Evolutionary conservation across 2,329 filamentous ascomycete species (phyloP).

Genomic region (Akanthomyces dipterigenus): DNA sequence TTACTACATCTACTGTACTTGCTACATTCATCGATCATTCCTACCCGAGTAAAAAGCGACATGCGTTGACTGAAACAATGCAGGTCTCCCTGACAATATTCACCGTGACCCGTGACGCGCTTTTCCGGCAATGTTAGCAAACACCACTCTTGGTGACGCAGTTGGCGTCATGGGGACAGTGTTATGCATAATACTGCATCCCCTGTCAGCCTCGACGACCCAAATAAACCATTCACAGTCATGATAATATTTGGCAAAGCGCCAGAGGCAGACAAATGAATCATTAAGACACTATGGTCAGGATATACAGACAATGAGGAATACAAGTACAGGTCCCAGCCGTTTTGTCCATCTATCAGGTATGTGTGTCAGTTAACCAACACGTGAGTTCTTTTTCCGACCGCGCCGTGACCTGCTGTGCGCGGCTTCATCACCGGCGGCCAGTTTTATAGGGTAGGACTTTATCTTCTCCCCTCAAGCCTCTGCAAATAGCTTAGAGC

Average conservation of each 20-base stretch:
- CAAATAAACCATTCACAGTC: background rate
- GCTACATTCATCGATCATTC: too few relatives aligned
- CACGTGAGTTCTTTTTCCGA: background rate
- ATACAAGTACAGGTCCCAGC: constrained; percentile 36
- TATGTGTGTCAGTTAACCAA: constrained; percentile 17
- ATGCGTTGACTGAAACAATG: too few relatives aligned
- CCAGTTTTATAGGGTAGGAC: background rate
- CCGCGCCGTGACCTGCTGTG: background rate
- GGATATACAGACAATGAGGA: constrained; percentile 32
- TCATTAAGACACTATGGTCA: constrained; percentile 26
- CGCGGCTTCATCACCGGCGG: background rate
- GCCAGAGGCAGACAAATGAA: constrained; percentile 14
- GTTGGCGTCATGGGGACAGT: too few relatives aligned
- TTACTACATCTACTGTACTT: too few relatives aligned
- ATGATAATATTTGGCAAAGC: background rate
- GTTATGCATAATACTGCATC: background rate
- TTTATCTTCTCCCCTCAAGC: background rate
- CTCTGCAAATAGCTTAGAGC: constrained; percentile 47
- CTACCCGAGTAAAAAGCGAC: too few relatives aligned
- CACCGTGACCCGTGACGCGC: too few relatives aligned
- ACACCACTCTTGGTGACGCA: too few relatives aligned
- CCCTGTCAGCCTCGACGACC: too few relatives aligned
- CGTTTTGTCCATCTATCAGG: constrained; percentile 30
- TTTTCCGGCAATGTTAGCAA: too few relatives aligned
- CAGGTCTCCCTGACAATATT: too few relatives aligned